Conservation (phyloP, 257 asterid genomes). For the Mentha longifolia region DNA sequence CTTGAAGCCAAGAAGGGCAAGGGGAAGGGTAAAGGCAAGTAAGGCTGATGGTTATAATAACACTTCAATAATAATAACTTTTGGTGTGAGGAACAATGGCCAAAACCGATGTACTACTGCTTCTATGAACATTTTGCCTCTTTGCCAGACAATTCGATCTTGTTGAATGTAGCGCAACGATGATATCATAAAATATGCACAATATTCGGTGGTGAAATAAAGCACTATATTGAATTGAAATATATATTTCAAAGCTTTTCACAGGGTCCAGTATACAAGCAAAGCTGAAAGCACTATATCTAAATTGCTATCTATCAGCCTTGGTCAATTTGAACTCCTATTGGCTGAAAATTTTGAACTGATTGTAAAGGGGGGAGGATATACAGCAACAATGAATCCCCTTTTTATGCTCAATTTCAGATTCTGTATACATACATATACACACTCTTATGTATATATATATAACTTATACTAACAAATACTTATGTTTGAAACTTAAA, state of each 20-base stretch:
- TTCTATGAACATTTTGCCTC: neutral
- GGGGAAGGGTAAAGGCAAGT: slow-evolving; percentile 86
- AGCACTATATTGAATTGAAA: neutral
- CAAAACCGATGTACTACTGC: neutral
- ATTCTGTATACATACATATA: slow-evolving; percentile 12
- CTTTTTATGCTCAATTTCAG: slow-evolving; percentile 20
- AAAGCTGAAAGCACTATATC: slow-evolving; percentile 5
- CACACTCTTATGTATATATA: slow-evolving; percentile 16
- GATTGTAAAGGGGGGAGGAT: slow-evolving; percentile 6
- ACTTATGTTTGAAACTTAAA: slow-evolving; percentile 36
- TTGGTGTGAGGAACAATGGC: neutral
- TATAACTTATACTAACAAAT: slow-evolving; percentile 17
- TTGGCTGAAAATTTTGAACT: neutral
- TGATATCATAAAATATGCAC: neutral
- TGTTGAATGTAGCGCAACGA: neutral
- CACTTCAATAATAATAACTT: neutral
- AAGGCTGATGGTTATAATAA: neutral
- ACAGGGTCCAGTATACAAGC: slow-evolving; percentile 4
- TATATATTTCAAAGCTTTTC: neutral
- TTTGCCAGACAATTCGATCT: neutral
- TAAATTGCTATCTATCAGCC: slow-evolving; percentile 9
- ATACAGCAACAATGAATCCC: slow-evolving; percentile 23
- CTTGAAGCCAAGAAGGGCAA: slow-evolving; percentile 83
- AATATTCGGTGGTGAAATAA: neutral
- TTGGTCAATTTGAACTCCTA: neutral